Evolutionary conservation across 2,329 filamentous ascomycete species (phyloP).

Genomic region (Cercospora zeae-maydis): DNA sequence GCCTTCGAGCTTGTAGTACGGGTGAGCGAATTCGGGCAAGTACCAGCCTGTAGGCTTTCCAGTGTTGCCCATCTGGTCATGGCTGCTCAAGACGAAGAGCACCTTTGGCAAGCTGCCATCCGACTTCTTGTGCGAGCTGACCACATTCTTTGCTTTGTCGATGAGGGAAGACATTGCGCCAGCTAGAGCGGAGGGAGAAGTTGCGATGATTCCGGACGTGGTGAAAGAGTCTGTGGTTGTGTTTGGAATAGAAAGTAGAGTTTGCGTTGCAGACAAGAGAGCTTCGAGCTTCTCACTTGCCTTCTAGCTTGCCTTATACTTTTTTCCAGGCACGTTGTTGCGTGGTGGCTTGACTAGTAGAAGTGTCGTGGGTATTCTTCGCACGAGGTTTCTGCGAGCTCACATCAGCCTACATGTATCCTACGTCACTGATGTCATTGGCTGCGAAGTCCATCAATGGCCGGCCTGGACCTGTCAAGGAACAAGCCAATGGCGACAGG

Average conservation of each 20-base stretch:
- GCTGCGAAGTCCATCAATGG: not conserved
- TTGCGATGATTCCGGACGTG: conserved; percentile 2
- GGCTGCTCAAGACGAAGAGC: conserved; percentile 50
- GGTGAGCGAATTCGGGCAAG: conserved; percentile 45
- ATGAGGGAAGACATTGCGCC: conserved; percentile 12
- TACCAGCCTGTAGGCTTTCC: conserved; percentile 65
- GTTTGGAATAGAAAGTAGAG: not conserved
- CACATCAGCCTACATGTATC: not conserved
- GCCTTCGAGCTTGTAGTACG: conserved; percentile 39
- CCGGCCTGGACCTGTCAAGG: not conserved
- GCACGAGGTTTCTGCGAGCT: conserved; percentile 9
- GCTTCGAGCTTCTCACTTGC: not conserved
- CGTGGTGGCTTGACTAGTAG: not conserved
- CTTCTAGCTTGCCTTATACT: not conserved
- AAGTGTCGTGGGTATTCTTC: not conserved
- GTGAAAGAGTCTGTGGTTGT: not conserved
- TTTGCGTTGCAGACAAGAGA: not conserved
- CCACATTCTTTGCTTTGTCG: conserved; percentile 31
- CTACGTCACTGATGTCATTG: conserved; percentile 7
- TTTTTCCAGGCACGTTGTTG: not conserved
- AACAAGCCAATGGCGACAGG: not conserved
- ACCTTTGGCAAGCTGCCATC: conserved; percentile 11
- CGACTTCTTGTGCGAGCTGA: conserved; percentile 25
- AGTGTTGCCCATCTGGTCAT: conserved; percentile 45
- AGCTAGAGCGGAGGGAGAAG: not conserved